A percentile compares a stretch with the other conserved stretches of the same genome.
These are phyloP conservation scores for Hypholoma fasciculare DNA, from an alignment of 768 basidiomycete species.

Conservation along the genomic window DNA sequence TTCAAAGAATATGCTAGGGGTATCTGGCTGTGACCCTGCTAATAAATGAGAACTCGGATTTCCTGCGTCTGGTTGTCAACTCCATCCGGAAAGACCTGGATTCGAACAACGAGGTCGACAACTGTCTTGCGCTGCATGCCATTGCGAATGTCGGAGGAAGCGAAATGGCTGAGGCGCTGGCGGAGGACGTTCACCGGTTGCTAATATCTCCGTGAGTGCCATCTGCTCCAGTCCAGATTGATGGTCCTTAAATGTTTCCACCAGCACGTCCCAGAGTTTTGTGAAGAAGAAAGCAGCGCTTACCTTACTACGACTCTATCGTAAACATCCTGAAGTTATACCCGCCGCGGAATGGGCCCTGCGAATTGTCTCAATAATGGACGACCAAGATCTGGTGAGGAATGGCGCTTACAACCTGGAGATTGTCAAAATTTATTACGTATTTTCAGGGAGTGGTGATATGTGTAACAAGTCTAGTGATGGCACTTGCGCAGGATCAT, in stretches of 20 bases:
- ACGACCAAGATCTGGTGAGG: constrained; percentile 80
- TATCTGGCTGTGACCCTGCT: constrained; percentile 96
- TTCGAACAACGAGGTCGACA: constrained; percentile 91
- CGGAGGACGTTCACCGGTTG: constrained; percentile 90
- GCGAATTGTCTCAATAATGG: constrained; percentile 94
- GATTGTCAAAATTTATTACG: neutral
- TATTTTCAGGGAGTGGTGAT: constrained; percentile 82
- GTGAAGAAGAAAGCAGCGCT: constrained; percentile 99
- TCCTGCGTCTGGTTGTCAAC: constrained; percentile 95
- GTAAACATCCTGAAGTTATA: constrained; percentile 94
- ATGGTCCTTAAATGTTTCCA: neutral
- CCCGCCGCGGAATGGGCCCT: constrained; percentile 95
- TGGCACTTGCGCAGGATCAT: constrained; percentile 93
- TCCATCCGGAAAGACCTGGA: constrained; percentile 98
- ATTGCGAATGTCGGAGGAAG: constrained; percentile 98
- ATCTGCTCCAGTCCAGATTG: neutral
- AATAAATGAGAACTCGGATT: constrained; percentile 99
- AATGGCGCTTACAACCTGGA: constrained; percentile 8
- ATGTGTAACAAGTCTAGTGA: constrained; percentile 90
- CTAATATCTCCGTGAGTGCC: constrained; percentile 86
- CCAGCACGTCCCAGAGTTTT: constrained; percentile 89
- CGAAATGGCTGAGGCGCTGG: constrained; percentile 97
- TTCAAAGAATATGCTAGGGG: constrained; percentile 54
- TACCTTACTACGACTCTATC: constrained; percentile 88
- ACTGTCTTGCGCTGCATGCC: constrained; percentile 95